Evolutionary conservation across 164 flowering plant species (phyloP), one percentile per base, ranked within the genome.

Genomic region (Piper longum): DNA sequence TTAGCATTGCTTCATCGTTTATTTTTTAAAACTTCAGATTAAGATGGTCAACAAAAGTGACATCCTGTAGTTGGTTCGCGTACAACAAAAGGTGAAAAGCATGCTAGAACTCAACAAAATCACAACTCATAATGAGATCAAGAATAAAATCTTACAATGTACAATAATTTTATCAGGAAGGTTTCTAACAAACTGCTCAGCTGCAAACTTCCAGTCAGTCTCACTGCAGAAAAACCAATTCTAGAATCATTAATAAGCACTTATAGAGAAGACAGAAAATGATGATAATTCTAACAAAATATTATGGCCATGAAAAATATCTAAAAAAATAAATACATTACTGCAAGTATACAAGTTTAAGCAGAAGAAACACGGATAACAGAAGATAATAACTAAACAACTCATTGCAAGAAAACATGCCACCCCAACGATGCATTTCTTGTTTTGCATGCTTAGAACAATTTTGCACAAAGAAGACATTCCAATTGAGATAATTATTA

Each of bases 161-260:
- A 90, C 97, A 70, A 83, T 71, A 4, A 90, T 87, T 84, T 84
- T 87, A 77, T 88, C 86, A 39, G 92, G 91, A 18, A 88, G 83
- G 67, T 14, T 63, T 65, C 67, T 78, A 45, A 87, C 96, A 75
- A 93, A 87, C 70, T 85, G 86, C 75, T 87, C 89, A 4, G 97
- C 96, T 57, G 74, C 97, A 77, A 84, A 93, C 72, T 82, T 88
- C 97, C 97, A 93, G 70, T 93, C 96, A 9, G 78, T 48, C n/a
- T 78, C 66, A 78, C 99, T 90, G 91, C 75, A 61, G 43, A 55
- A 45, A 12, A 39, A 64, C 45, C 40, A 62, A 16, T 36, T 17
- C n/a, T 7, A 17, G 26, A 55, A 64, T 45, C 40, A 62, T 9
- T 36, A 40, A 39, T 7, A 17, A 42, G 43, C 41, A 7, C 26